These are phyloP conservation scores for Beta corolliflora DNA, from an alignment of 179 eudicot species.

Conservation along the genomic window DNA sequence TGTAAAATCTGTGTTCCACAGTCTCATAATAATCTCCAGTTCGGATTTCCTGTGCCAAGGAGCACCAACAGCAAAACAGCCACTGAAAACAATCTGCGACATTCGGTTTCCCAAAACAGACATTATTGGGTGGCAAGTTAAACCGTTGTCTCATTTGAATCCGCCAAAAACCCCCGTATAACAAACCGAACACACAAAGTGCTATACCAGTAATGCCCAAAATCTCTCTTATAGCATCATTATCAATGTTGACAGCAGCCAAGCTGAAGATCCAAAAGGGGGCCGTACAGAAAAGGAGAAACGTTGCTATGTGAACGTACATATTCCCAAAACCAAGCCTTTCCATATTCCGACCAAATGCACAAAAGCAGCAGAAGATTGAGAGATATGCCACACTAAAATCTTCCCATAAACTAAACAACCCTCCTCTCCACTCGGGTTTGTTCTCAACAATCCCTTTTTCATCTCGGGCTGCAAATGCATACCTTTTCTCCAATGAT, in stretches of 20 bases:
- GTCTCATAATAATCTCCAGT: constrained; percentile 71
- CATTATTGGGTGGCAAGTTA: constrained; percentile 52
- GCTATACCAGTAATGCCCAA: constrained; percentile 65
- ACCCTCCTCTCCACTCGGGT: constrained; percentile 67
- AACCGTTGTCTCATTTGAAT: constrained; percentile 83
- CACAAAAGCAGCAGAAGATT: constrained; percentile 76
- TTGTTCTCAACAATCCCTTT: constrained; percentile 35
- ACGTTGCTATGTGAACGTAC: constrained; percentile 90
- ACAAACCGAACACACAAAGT: constrained; percentile 77
- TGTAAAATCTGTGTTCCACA: constrained; percentile 56
- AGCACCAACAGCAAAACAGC: constrained; percentile 59
- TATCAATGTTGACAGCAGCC: constrained; percentile 81
- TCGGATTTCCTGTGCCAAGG: constrained; percentile 73
- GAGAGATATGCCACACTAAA: constrained; percentile 58
- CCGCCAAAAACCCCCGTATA: constrained; percentile 96
- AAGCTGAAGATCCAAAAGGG: constrained; percentile 89
- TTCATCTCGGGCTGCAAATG: constrained; percentile 57
- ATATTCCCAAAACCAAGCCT: constrained; percentile 88
- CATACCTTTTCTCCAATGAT: constrained; percentile 51
- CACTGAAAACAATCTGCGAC: constrained; percentile 68
- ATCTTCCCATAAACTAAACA: constrained; percentile 70
- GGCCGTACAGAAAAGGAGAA: constrained; percentile 77
- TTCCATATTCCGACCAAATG: constrained; percentile 97
- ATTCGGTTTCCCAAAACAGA: constrained; percentile 69
- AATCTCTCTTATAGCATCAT: constrained; percentile 55